Base-by-base conservation (phyloP, 257 asterid species). In the Striga asiatica region DNA sequence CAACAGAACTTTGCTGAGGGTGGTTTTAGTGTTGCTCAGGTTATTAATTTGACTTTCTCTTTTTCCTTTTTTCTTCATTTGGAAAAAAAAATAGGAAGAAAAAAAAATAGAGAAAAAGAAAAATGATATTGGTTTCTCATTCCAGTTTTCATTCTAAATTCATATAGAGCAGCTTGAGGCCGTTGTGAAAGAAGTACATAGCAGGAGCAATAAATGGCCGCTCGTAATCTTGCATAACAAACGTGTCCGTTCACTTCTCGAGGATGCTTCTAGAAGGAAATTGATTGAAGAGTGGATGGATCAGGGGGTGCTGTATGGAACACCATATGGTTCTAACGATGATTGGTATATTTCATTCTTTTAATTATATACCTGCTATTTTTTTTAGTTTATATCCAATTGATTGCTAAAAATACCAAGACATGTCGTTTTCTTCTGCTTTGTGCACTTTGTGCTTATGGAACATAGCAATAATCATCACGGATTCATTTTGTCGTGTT, bases 281-380 rank as follows among this genome's bases (percentile, higher is more conserved):
- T 61, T 82, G 55, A 66, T 91, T 70, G 62, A 82, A 57, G 81
- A 80, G 60, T 91, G 94, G 98, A 67, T 74, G 34, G 73, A 80
- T 66, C 67, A 66, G 54, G 89, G 86, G 19, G 64, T 81, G 54
- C 73, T 91, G 19, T 84, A 82, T 68, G 85, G 76, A 68, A 87
- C 95, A 46, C 98, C 98, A 12, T 77, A 75, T 73, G 98, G 98
- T 69, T 91, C 98, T 14, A 91, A 91, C 54, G 98, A 91, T 56
- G 98, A 87, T 53, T 91, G 97, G 98, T 87, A 67, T 31, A 45
- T 38, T 49, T 49, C 18, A 27, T 52, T 52, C 24, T n/a, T 1
- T 31, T 9, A 22, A 35, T 32, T 43, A 49, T 66, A 9, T 38
- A n/a, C 56, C 14, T 28, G 8, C 39, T 3, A 8, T 4, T 38